Evolutionary conservation across 1,284 basidiomycete genomes (phyloP), one percentile per base, ranked within the genome.

Genomic region (Ganoderma leucocontextum): DNA sequence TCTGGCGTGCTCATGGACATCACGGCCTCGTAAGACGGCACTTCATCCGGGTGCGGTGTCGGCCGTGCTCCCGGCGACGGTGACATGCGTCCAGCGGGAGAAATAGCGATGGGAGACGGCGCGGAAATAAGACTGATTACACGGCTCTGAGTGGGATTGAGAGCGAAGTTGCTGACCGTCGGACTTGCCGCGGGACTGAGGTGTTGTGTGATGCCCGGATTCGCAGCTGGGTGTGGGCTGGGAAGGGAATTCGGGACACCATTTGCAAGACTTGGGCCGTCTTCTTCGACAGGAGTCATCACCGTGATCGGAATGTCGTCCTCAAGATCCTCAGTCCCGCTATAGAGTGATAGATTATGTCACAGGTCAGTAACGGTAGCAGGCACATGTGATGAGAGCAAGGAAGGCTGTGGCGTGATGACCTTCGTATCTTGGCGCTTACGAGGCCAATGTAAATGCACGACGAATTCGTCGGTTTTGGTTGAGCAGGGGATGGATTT

Each of bases 281-380:
- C 62, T 44, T 72, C 71, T 4, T 68, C 69, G 6, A 72, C 71
- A 10, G 71, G 71, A 22, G 69, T 69, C 65, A 72, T 70, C 6
- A 65, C 71, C 22, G 71, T 72, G 55, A 65, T 70, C 62, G 68
- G 62, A 35, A 62, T 64, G n/a, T 70, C 69, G 38, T 72, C 71
- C 25, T 72, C 71, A 22, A 70, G 67, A 44, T 72, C 71, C 22
- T 62, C 64, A 12, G 71, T 63, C 47, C 71, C 69, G 38, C 71
- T 72, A 52, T 15, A 62, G n/a, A 42, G 19, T 41, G 53, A 33
- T 19, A 55, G 29, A 49, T 41, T 13, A 33, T 59, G 57, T 59
- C 41, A 62, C 7, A n/a, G 49, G 57, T 59, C 41, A 62, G 60
- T 13, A 62, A 55, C 36, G 39, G 58, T 55, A 60, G 19, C 2